These are phyloP conservation scores for Thraustotheca clavata DNA, from an alignment of 352 stramenopile genomes.

Conservation along the genomic window DNA sequence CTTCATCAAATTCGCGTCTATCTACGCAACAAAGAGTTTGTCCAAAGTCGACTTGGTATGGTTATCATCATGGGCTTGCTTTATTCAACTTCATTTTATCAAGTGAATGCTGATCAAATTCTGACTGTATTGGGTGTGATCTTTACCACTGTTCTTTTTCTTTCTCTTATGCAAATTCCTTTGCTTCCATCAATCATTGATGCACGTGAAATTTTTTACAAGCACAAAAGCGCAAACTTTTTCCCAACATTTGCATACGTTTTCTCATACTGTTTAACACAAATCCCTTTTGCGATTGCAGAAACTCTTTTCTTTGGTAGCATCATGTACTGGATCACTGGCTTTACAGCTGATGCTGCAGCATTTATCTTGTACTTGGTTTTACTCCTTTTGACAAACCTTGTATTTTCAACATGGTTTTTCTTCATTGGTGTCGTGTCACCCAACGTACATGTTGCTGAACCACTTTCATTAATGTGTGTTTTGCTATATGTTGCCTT, in stretches of 20 bases:
- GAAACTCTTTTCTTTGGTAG: constrained; percentile 44
- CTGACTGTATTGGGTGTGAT: constrained; percentile 21
- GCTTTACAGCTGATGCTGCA: constrained; percentile 18
- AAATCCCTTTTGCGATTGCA: constrained; percentile 24
- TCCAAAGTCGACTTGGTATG: constrained; percentile 16
- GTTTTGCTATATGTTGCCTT: constrained; percentile 23
- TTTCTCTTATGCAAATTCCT: constrained; percentile 29
- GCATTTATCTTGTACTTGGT: neutral
- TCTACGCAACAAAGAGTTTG: constrained; percentile 15
- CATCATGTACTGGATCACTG: constrained; percentile 49
- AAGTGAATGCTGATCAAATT: constrained; percentile 6
- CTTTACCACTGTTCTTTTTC: constrained; percentile 18
- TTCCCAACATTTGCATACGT: constrained; percentile 39
- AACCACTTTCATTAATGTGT: constrained; percentile 17
- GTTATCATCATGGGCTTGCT: constrained; percentile 21
- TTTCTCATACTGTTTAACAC: constrained; percentile 21
- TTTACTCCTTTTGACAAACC: neutral
- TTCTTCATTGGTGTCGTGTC: constrained; percentile 14
- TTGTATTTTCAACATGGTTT: constrained; percentile 38
- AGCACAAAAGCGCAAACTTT: constrained; percentile 42
- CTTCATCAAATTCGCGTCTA: neutral
- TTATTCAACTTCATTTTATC: constrained; percentile 19
- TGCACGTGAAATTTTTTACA: constrained; percentile 36
- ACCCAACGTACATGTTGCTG: constrained; percentile 16
- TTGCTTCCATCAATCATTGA: constrained; percentile 45